phyloP scores from a whole-genome alignment of 768 basidiomycete genomes.

The Leucogyrophana mollusca region DNA sequence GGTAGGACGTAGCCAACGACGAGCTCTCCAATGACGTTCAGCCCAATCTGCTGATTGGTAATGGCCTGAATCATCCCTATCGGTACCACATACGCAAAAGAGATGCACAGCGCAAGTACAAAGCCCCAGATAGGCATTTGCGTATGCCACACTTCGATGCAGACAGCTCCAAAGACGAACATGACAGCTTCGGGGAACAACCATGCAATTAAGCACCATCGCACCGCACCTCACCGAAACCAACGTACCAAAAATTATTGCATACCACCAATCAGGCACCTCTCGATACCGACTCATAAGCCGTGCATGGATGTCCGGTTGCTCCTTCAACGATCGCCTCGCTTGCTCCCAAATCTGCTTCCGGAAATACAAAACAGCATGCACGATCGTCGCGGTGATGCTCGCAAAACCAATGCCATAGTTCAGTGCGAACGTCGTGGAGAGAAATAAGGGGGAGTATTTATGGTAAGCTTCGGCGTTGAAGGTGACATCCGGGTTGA shows the following conservation, averaged over 20 bases:
- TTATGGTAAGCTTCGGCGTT: constrained; percentile 35
- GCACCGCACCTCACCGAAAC: too few relatives aligned
- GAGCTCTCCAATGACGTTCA: constrained; percentile 40
- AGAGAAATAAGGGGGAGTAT: constrained; percentile 46
- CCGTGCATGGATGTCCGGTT: constrained; percentile 49
- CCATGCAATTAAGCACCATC: constrained; percentile 1
- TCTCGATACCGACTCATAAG: constrained; percentile 44
- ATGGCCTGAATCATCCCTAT: constrained; percentile 43
- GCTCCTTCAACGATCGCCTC: constrained; percentile 42
- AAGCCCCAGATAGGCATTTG: constrained; percentile 40
- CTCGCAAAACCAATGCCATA: constrained; percentile 44
- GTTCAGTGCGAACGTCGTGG: constrained; percentile 37
- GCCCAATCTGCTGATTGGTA: constrained; percentile 31
- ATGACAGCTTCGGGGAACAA: constrained; percentile 20
- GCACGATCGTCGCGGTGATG: constrained; percentile 44
- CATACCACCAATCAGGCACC: constrained; percentile 57
- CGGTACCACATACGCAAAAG: constrained; percentile 34
- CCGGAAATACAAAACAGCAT: constrained; percentile 45
- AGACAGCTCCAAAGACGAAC: constrained; percentile 33
- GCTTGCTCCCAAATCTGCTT: constrained; percentile 42
- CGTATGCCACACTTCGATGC: constrained; percentile 37
- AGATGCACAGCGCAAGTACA: constrained; percentile 24
- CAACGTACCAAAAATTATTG: constrained; percentile 34
- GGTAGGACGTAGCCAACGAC: constrained; percentile 38
- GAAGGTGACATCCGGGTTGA: constrained; percentile 34